Percentiles rank a stretch among this genome's conserved stretches.
These are phyloP conservation scores for Lentinula guzmanii DNA, from an alignment of 768 basidiomycete species.

Conservation along the genomic window DNA sequence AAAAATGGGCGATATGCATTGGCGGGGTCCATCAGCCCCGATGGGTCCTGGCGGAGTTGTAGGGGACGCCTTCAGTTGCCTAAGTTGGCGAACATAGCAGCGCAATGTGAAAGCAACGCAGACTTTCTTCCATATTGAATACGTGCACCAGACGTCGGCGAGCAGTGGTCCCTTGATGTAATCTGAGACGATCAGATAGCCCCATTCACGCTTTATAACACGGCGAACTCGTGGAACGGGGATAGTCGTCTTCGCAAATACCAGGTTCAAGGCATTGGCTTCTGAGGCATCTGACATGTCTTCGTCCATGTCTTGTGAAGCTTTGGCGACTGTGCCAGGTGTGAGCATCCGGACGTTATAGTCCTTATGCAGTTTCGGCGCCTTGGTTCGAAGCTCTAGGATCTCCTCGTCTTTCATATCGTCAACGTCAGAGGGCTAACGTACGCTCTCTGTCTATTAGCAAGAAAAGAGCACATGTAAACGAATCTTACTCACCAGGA, in stretches of 20 bases:
- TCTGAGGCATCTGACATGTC: neutral
- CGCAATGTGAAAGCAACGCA: conserved; percentile 15
- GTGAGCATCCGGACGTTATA: neutral
- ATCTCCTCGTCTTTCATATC: neutral
- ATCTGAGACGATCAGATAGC: conserved; percentile 13
- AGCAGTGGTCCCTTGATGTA: conserved; percentile 13
- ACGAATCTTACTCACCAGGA: neutral
- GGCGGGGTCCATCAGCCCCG: conserved; percentile 5
- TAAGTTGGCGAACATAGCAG: conserved; percentile 15
- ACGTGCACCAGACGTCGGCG: conserved; percentile 10
- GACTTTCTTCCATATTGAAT: conserved; percentile 11
- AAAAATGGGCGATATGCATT: conserved; percentile 10
- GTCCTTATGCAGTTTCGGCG: neutral
- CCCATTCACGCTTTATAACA: conserved; percentile 7
- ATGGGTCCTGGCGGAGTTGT: conserved; percentile 11
- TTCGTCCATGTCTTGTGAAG: neutral
- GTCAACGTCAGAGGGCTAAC: neutral
- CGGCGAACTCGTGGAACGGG: conserved; percentile 15
- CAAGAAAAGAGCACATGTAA: too few species aligned
- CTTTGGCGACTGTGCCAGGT: neutral
- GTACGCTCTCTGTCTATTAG: too few species aligned
- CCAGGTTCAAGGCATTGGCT: neutral
- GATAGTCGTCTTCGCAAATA: conserved; percentile 11
- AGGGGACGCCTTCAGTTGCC: neutral
- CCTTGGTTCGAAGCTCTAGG: neutral